Conservation (phyloP, 306 rosid genomes). For the Trifolium subterraneum region DNA sequence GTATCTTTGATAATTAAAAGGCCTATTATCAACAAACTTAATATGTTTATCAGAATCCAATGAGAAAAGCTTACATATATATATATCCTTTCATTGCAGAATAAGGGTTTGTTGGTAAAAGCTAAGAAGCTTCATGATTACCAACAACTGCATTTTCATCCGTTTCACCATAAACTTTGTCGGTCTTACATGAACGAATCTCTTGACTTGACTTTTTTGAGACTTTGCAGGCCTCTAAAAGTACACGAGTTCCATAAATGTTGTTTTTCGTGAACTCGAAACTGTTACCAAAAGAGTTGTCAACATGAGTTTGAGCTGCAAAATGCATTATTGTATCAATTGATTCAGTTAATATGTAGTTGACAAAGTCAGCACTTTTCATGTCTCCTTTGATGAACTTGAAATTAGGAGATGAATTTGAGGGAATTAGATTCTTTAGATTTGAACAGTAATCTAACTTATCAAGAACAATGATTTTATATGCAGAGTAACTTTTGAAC, state of each 20-base stretch:
- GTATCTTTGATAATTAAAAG: slow-evolving; percentile 50
- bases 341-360: slow-evolving; percentile 44
- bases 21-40: slow-evolving; percentile 51
- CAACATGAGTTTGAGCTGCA: slow-evolving; percentile 50
- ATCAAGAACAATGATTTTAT: slow-evolving; percentile 48
- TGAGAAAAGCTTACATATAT: slow-evolving; percentile 40
- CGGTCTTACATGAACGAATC: slow-evolving; percentile 50
- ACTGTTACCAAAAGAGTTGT: slow-evolving; percentile 47
- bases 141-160: slow-evolving; percentile 42
- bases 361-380: slow-evolving; percentile 45
- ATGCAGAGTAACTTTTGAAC: slow-evolving; percentile 40
- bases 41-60: slow-evolving; percentile 32
- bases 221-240: slow-evolving; percentile 48
- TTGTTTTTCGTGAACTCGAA: slow-evolving; percentile 50
- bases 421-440: slow-evolving; percentile 44
- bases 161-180: slow-evolving; percentile 46
- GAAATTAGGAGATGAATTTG: slow-evolving; percentile 37
- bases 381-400: slow-evolving; percentile 52
- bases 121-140: slow-evolving; percentile 47
- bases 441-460: slow-evolving; percentile 48
- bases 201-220: slow-evolving; percentile 29
- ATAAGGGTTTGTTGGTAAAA: slow-evolving; percentile 41
- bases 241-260: slow-evolving; percentile 48
- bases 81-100: slow-evolving; percentile 48
- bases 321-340: slow-evolving; percentile 53